Conservation (phyloP, 495 filamentous ascomycete species). For the Aspergillus saccharolyticus region DNA sequence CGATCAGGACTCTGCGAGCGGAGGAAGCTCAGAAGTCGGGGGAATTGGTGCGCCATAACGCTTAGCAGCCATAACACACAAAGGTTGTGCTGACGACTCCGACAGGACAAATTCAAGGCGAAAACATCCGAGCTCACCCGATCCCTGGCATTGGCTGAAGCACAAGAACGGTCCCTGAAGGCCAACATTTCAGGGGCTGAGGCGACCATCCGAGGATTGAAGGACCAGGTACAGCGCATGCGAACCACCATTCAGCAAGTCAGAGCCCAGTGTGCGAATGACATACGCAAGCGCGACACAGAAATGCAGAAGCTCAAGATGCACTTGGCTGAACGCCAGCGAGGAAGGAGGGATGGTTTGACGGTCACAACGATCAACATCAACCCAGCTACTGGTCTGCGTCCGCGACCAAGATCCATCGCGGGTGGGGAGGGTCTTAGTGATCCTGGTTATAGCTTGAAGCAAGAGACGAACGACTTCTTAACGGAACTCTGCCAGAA, state of each 20-base stretch:
- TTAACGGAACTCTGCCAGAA: constrained; percentile 82
- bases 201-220: constrained; percentile 58
- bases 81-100: constrained; percentile 10
- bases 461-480: constrained; percentile 86
- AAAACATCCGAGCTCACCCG: constrained; percentile 68
- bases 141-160: constrained; percentile 66
- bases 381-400: constrained; percentile 35
- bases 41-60: constrained; percentile 38
- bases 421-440: constrained; percentile 44
- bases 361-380: constrained; percentile 48
- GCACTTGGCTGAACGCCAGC: constrained; percentile 58
- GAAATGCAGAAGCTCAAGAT: constrained; percentile 85
- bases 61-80: not conserved
- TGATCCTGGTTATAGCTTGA: constrained; percentile 64
- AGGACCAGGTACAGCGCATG: constrained; percentile 73
- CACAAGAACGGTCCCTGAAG: constrained; percentile 65
- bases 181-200: constrained; percentile 68
- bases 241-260: constrained; percentile 77
- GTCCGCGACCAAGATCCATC: constrained; percentile 23
- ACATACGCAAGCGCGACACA: constrained; percentile 84
- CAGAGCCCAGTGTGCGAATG: constrained; percentile 80
- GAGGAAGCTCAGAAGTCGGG: constrained; percentile 65
- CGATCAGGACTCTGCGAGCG: constrained; percentile 67
- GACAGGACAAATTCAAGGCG: constrained; percentile 57
- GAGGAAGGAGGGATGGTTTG: constrained; percentile 47